Percentiles rank a stretch among this genome's conserved stretches.
Evolutionary conservation across 495 filamentous ascomycete genomes (phyloP).

Genomic region (Xylaria palmicola): DNA sequence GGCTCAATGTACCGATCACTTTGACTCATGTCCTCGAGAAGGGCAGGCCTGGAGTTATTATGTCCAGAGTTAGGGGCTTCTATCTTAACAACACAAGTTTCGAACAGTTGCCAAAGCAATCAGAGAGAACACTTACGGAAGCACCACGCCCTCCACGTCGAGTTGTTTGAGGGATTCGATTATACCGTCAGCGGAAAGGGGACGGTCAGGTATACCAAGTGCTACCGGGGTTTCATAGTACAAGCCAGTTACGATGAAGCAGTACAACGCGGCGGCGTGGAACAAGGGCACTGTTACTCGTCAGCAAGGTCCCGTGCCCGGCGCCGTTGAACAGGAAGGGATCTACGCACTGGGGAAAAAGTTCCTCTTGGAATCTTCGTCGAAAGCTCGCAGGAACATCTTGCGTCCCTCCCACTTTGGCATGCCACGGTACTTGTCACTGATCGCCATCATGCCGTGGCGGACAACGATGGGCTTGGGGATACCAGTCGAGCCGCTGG

Average conservation of each 20-base stretch:
- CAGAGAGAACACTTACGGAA: slow-evolving; percentile 24
- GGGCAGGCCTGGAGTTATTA: slow-evolving; percentile 27
- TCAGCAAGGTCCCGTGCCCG: background rate
- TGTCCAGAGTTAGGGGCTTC: background rate
- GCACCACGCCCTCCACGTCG: slow-evolving; percentile 29
- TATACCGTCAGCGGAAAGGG: slow-evolving; percentile 35
- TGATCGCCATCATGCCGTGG: slow-evolving; percentile 46
- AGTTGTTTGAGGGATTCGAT: slow-evolving; percentile 33
- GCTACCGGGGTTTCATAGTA: slow-evolving; percentile 34
- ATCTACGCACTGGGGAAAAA: slow-evolving; percentile 21
- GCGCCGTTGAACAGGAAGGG: background rate
- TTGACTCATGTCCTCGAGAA: slow-evolving; percentile 45
- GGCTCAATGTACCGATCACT: slow-evolving; percentile 24
- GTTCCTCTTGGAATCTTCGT: background rate
- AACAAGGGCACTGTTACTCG: slow-evolving; percentile 33
- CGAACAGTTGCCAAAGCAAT: too few species aligned
- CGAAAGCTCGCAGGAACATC: slow-evolving; percentile 24
- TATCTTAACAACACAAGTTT: background rate
- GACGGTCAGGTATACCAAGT: slow-evolving; percentile 38
- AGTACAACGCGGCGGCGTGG: slow-evolving; percentile 35
- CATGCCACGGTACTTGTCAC: slow-evolving; percentile 34
- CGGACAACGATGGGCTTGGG: slow-evolving; percentile 54
- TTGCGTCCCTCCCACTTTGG: slow-evolving; percentile 25
- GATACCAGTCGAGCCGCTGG: slow-evolving; percentile 59
- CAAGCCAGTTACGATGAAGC: slow-evolving; percentile 26